Percentiles rank a stretch among this genome's conserved stretches.
These are phyloP conservation scores for Leishmania major DNA, from an alignment of 208 protist genomes.

Conservation along the genomic window DNA sequence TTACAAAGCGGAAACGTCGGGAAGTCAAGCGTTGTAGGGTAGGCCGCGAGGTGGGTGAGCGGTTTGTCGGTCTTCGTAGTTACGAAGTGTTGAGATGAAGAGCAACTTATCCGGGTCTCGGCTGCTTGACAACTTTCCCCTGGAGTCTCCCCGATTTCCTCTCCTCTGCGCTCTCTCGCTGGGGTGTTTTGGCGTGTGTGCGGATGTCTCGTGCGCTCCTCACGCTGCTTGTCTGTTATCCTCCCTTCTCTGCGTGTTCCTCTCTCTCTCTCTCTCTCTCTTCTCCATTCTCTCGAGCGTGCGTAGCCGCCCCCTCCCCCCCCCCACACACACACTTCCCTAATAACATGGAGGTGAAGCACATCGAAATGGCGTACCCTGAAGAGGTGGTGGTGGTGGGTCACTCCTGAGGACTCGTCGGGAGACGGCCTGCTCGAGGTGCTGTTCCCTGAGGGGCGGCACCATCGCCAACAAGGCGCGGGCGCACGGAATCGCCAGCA, in stretches of 20 bases:
- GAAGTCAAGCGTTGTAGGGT: not conserved
- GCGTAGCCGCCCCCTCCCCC: not conserved
- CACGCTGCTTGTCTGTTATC: not conserved
- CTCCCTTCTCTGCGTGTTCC: not conserved
- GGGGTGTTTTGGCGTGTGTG: not conserved
- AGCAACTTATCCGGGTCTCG: not conserved
- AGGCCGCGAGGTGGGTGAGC: not conserved
- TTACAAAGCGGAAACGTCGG: not conserved
- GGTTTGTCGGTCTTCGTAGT: not conserved
- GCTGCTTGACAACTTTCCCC: not conserved
- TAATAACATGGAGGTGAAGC: not conserved
- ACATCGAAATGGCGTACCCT: not conserved
- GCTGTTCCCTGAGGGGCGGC: no score
- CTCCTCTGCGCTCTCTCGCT: not conserved
- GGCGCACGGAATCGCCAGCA: no score
- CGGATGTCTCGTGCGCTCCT: not conserved
- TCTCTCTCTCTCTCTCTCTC: not conserved
- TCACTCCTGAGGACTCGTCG: no score
- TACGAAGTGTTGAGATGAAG: not conserved
- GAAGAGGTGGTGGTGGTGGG: no score
- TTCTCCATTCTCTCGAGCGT: not conserved
- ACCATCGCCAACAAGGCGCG: no score
- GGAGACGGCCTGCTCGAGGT: no score
- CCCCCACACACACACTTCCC: no score
- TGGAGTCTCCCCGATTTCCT: not conserved